Evolutionary conservation across 73 alveolate species (phyloP), one percentile per base, ranked within the genome.

Genomic region (Loxodes magnus): DNA sequence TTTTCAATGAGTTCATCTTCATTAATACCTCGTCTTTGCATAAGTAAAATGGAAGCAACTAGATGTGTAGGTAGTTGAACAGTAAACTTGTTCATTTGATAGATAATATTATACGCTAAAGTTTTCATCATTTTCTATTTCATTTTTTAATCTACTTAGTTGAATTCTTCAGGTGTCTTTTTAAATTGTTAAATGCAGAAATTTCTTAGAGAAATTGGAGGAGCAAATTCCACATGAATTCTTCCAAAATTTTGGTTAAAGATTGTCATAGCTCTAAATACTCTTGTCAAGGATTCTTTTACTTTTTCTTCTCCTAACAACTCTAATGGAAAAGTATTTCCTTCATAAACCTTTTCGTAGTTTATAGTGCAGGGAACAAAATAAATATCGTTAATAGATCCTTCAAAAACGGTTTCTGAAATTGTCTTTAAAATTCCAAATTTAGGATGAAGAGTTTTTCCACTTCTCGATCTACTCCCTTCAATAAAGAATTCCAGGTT

Each of bases 261-360:
- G 19, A 74, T 77, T 44, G 56, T 59, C 6, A 66, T 74, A 3
- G 94, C 92, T 26, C 59, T 59, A 9, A 87, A 54, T 23, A 87
- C 63, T 65, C 97, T 66, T 0, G 72, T 24, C 22, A 87, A 46
- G 35, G 93, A 69, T 58, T 87, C 97, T 36, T 77, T 82, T 20
- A 87, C 94, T 54, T 82, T 87, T 38, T 82, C 82, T 39, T 78
- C 94, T 1, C 97, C 97, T 16, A 74, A 39, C 22, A 87, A 67
- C 65, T 87, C 97, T 21, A 48, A 52, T 16, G 97, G 97, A 70
- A 75, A 87, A 10, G 95, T 82, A 31, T 87, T 93, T 21, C 93
- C 97, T 64, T 87, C 97, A 25, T 82, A 61, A n/a, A 87, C 83
- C 50, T 90, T 64, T 19, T 85, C 80, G 59, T 87, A 87, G 61